Conservation (phyloP, 1,284 basidiomycete genomes). For the Chiua sp. region DNA sequence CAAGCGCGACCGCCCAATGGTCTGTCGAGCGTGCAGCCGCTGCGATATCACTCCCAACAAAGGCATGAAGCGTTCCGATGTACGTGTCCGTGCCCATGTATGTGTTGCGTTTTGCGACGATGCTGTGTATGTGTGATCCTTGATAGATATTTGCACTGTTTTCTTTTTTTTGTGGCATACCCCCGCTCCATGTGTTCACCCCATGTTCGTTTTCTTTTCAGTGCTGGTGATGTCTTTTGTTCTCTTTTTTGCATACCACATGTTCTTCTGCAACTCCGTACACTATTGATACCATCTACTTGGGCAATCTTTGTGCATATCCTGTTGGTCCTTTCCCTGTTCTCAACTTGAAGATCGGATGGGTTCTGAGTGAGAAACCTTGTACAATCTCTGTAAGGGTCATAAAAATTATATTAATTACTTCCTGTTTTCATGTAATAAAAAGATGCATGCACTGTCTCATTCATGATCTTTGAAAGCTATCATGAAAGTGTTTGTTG, state of each 20-base stretch:
- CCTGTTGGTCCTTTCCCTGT: neutral
- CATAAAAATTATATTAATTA: too few relatives aligned
- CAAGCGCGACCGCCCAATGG: conserved; percentile 43
- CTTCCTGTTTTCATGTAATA: too few relatives aligned
- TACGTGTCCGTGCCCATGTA: conserved; percentile 12
- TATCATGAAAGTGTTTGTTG: too few relatives aligned
- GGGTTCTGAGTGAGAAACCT: too few relatives aligned
- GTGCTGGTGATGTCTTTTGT: conserved; percentile 1
- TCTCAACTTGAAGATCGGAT: neutral
- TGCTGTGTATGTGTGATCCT: conserved; percentile 18
- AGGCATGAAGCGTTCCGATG: neutral
- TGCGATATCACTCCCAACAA: conserved; percentile 28
- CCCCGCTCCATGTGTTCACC: too few relatives aligned
- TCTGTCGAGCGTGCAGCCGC: conserved; percentile 27
- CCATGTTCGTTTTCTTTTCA: neutral
- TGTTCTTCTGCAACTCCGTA: neutral
- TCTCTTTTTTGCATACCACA: neutral
- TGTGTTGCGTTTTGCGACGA: conserved; percentile 16
- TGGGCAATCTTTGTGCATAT: neutral
- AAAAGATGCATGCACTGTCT: too few relatives aligned
- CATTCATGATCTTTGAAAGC: too few relatives aligned
- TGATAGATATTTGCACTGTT: conserved; percentile 1
- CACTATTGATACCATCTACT: neutral
- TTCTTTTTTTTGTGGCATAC: neutral
- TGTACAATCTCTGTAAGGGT: too few relatives aligned